phyloP scores from a whole-genome alignment of 2,329 filamentous ascomycete genomes.

The Alternaria alternata region DNA sequence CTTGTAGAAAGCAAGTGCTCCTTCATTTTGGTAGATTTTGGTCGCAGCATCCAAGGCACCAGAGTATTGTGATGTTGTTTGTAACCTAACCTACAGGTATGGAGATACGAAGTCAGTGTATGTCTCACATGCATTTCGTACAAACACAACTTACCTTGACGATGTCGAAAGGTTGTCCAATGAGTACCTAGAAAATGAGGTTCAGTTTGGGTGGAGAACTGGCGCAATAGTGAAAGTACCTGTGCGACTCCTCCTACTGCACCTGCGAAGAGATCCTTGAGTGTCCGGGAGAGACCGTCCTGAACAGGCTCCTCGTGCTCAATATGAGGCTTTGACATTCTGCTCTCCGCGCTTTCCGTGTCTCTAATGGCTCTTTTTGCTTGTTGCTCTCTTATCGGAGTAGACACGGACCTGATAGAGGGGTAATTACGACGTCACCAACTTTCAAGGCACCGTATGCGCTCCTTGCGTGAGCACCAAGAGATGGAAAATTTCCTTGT shows the following conservation, averaged over 20 bases:
- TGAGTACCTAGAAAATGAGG: slow-evolving; percentile 74
- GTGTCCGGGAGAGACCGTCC: slow-evolving; percentile 55
- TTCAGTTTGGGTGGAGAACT: not conserved
- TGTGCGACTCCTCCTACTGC: slow-evolving; percentile 85
- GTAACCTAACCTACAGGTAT: slow-evolving; percentile 71
- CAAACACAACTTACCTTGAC: slow-evolving; percentile 66
- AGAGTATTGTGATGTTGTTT: slow-evolving; percentile 84
- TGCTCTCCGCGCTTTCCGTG: slow-evolving; percentile 8
- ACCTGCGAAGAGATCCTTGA: slow-evolving; percentile 77
- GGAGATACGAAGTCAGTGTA: not conserved
- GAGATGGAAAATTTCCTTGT: not conserved
- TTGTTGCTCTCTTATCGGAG: slow-evolving; percentile 15
- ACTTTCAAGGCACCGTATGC: not conserved
- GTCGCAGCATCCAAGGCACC: slow-evolving; percentile 81
- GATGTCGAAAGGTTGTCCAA: slow-evolving; percentile 74
- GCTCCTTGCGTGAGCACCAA: not conserved
- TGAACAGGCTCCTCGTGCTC: slow-evolving; percentile 49
- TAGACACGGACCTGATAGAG: slow-evolving; percentile 19
- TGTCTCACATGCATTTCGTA: not conserved
- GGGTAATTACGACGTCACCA: slow-evolving; percentile 11
- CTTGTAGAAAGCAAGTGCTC: slow-evolving; percentile 94
- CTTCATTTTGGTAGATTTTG: slow-evolving; percentile 87
- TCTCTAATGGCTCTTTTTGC: slow-evolving; percentile 2
- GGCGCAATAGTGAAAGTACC: not conserved
- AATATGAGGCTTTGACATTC: slow-evolving; percentile 46